A percentile compares a stretch with the other conserved stretches of the same genome.
Evolutionary conservation across 192 early-diverging fungal genomes (phyloP).

Genomic region (Mortierella antarctica): DNA sequence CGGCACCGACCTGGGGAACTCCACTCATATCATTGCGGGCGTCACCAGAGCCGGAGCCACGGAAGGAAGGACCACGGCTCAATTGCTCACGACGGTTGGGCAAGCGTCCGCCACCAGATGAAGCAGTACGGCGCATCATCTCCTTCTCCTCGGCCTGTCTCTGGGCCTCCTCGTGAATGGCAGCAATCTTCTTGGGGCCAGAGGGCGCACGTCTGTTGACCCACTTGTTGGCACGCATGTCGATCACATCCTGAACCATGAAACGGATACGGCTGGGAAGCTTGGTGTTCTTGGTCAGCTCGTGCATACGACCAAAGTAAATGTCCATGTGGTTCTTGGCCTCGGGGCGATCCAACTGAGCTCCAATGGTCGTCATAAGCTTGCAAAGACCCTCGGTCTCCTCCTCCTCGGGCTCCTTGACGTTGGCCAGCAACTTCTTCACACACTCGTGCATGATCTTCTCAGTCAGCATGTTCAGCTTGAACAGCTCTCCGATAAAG

Average conservation of each 20-base stretch:
- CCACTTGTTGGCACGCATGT: conserved; percentile 86
- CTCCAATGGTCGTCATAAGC: conserved; percentile 90
- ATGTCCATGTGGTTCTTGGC: conserved; percentile 77
- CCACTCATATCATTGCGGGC: conserved; percentile 41
- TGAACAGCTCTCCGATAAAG: conserved; percentile 98
- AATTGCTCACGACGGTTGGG: conserved; percentile 73
- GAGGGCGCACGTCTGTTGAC: conserved; percentile 66
- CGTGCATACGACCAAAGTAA: conserved; percentile 88
- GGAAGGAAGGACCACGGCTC: conserved; percentile 68
- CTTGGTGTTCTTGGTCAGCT: conserved; percentile 74
- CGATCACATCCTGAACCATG: conserved; percentile 90
- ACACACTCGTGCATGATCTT: conserved; percentile 97
- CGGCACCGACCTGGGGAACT: conserved; percentile 62
- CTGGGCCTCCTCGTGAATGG: conserved; percentile 86
- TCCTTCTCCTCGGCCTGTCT: conserved; percentile 81
- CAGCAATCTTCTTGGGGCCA: conserved; percentile 92
- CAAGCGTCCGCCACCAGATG: conserved; percentile 68
- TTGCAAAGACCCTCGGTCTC: conserved; percentile 95
- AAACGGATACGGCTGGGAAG: conserved; percentile 92
- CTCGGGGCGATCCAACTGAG: conserved; percentile 70
- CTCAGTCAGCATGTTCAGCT: conserved; percentile 88
- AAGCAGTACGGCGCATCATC: conserved; percentile 72
- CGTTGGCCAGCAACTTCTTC: conserved; percentile 77
- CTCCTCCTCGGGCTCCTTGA: conserved; percentile 89
- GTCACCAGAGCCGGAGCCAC: conserved; percentile 55